Evolutionary conservation across 352 stramenopile genomes (phyloP).

Genomic region (Phytophthora agathidicida): DNA sequence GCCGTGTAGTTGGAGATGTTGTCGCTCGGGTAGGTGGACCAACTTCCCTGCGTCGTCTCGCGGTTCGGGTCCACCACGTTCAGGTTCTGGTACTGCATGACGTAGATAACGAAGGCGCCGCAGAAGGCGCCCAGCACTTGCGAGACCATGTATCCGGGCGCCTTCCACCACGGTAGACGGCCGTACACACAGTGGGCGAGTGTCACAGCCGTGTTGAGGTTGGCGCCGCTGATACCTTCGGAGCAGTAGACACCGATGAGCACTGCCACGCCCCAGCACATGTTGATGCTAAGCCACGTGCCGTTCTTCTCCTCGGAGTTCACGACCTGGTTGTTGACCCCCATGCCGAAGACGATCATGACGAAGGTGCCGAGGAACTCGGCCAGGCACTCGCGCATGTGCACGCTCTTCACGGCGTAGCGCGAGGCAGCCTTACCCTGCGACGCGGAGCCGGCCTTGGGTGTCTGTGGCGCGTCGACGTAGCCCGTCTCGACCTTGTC

Average conservation of each 20-base stretch:
- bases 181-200: slow-evolving; percentile 49
- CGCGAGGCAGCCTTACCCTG: neutral
- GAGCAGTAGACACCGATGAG: slow-evolving; percentile 57
- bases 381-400: slow-evolving; percentile 45
- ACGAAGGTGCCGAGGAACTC: slow-evolving; percentile 56
- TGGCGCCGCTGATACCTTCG: slow-evolving; percentile 46
- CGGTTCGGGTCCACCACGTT: slow-evolving; percentile 50
- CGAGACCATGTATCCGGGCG: slow-evolving; percentile 45
- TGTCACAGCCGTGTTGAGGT: slow-evolving; percentile 65
- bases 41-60: slow-evolving; percentile 40
- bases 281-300: slow-evolving; percentile 63
- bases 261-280: slow-evolving; percentile 50
- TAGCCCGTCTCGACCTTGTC: slow-evolving; percentile 30
- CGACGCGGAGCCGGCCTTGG: neutral
- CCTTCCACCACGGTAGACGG: slow-evolving; percentile 49
- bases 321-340: slow-evolving; percentile 59
- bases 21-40: slow-evolving; percentile 48
- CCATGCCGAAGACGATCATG: slow-evolving; percentile 61
- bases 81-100: slow-evolving; percentile 52
- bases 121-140: slow-evolving; percentile 49
- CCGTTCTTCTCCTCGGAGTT: slow-evolving; percentile 50
- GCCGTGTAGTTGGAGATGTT: slow-evolving; percentile 49
- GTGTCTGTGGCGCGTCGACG: slow-evolving; percentile 7
- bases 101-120: slow-evolving; percentile 43
- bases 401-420: slow-evolving; percentile 31